Percentiles rank a stretch among this genome's conserved stretches.
Evolutionary conservation across 2,329 filamentous ascomycete species (phyloP).

Genomic region (Cadophora gregata): DNA sequence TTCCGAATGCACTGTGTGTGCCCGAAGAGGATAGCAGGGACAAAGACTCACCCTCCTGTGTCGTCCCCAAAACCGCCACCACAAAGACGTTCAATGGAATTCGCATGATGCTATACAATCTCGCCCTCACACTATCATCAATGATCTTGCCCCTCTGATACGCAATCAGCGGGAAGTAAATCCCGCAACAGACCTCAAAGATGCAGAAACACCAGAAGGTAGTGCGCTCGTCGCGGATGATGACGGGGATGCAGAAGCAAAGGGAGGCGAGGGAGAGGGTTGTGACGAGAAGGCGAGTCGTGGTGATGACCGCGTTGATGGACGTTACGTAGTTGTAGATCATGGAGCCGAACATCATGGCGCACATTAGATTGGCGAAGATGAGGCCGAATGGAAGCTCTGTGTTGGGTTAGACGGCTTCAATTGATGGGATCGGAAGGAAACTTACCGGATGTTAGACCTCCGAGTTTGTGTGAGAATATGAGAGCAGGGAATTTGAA

Average conservation of each 20-base stretch:
- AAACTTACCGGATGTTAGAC: constrained; percentile 47
- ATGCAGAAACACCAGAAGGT: constrained; percentile 63
- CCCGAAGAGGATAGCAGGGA: neutral
- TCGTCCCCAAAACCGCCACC: constrained; percentile 53
- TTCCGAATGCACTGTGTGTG: too few relatives aligned
- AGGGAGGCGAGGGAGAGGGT: constrained; percentile 47
- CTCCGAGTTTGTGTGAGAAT: constrained; percentile 45
- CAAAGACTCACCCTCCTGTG: constrained; percentile 47
- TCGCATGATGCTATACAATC: constrained; percentile 61
- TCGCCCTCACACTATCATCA: constrained; percentile 57
- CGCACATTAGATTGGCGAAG: constrained; percentile 62
- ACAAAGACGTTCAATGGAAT: constrained; percentile 64
- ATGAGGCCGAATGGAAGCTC: constrained; percentile 54
- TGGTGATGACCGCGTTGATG: constrained; percentile 18
- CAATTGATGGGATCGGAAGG: neutral
- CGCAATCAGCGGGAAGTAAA: constrained; percentile 62
- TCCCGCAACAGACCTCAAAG: constrained; percentile 61
- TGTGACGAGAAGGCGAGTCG: constrained; percentile 43
- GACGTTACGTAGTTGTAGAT: constrained; percentile 49
- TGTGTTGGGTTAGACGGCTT: neutral
- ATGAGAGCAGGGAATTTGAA: constrained; percentile 63
- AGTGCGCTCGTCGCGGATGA: constrained; percentile 50
- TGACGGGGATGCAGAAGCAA: constrained; percentile 50
- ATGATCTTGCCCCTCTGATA: constrained; percentile 59
- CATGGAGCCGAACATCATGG: constrained; percentile 62